A percentile compares a stretch with the other conserved stretches of the same genome.
Conservation (phyloP, 2,329 filamentous ascomycete species). For the Aspergillus unguis region DNA sequence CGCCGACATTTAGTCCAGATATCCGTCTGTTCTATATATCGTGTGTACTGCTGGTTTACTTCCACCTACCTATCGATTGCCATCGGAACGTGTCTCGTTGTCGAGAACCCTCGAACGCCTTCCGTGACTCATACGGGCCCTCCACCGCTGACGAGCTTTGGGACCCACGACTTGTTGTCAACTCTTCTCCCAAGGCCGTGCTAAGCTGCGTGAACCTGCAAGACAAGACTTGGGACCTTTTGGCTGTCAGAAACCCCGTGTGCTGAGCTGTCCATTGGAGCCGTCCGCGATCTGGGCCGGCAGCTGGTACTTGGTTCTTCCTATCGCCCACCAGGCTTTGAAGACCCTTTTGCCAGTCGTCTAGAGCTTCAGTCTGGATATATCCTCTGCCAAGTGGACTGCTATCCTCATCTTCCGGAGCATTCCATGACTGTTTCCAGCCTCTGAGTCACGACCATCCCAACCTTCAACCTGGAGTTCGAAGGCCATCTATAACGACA, state of each 20-base stretch:
- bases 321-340: constrained; percentile 16
- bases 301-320: constrained; percentile 27
- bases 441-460: constrained; percentile 31
- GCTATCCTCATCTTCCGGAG: background rate
- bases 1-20: constrained; percentile 7
- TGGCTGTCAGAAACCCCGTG: constrained; percentile 8
- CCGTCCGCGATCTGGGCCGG: constrained; percentile 20
- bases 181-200: constrained; percentile 9
- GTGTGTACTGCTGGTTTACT: constrained; percentile 14
- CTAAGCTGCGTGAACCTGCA: constrained; percentile 17
- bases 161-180: constrained; percentile 16
- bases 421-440: constrained; percentile 6
- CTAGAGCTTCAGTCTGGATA: constrained; percentile 19
- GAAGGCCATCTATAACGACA: constrained; percentile 29
- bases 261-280: constrained; percentile 17
- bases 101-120: constrained; percentile 18
- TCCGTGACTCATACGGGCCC: constrained; percentile 23
- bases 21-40: constrained; percentile 17
- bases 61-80: constrained; percentile 4
- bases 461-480: constrained; percentile 37
- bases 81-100: constrained; percentile 11
- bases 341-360: constrained; percentile 25
- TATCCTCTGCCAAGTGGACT: constrained; percentile 30
- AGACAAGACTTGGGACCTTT: constrained; percentile 16
- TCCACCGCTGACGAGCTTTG: constrained; percentile 15